Evolutionary conservation across 1,139 yeast genomes (phyloP), one percentile per base, ranked within the genome.

Genomic region (Suhomyces panamericanus): DNA sequence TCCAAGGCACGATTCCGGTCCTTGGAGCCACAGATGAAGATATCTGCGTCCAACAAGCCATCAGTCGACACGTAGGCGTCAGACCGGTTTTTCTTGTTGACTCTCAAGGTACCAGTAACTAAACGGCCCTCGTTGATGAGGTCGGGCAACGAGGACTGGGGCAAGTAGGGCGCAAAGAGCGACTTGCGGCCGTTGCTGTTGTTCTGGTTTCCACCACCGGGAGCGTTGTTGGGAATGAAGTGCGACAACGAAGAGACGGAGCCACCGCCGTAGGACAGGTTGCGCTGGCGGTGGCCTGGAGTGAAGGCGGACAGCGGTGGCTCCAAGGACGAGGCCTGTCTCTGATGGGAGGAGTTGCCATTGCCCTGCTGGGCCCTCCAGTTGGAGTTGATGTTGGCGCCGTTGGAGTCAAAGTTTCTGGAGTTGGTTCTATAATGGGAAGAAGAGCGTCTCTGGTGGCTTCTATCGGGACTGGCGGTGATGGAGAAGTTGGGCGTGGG

Each of bases 1-100:
- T 93, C 99, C 43, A 93, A 73, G 10, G 99, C 98, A 62, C 99
- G 83, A 66, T 93, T 93, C 63, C 99, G 87, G 66, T 93, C 99
- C 64, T 93, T 93, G n/a, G 98, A 91, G 11, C 99, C 99, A 71
- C 98, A 95, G 54, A 93, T 93, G 62, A 90, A 93, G 50, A 93
- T 89, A 65, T 93, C 99, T 0, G 98, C 96, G 66, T 93, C 99
- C 52, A 93, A 75, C 36, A 91, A 77, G 2, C 97, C 97, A 62
- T 91, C 97, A 0, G 98, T 93, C 4, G 97, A 85, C 14, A 93
- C 98, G 67, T 95, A 93, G 1, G 99, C 99, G 66, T 93, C 99
- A 0, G 96, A 88, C 58, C 99, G 80, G 64, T 93, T 93, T 68
- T 93, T 93, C 63, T 90, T 90, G 68, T 93, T 93, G 42, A 93